These are phyloP conservation scores for Colletotrichum cereale DNA, from an alignment of 2,329 filamentous ascomycete genomes.

Conservation along the genomic window DNA sequence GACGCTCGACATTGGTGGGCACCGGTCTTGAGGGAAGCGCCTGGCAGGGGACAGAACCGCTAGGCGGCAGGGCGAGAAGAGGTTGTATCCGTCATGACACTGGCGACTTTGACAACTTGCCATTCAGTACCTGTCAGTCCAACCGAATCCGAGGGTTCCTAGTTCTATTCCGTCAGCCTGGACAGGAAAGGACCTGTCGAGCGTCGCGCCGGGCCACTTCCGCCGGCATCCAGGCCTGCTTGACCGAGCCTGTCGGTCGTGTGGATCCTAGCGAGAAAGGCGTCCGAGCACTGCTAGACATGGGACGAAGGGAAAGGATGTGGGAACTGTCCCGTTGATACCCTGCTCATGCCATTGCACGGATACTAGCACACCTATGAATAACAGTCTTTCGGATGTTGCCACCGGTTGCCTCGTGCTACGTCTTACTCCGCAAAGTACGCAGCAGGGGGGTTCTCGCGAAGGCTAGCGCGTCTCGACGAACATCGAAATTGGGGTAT, in stretches of 20 bases:
- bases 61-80: slow-evolving; percentile 5
- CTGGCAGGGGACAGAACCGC: slow-evolving; percentile 11
- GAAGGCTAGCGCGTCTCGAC: neutral
- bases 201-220: slow-evolving; percentile 27
- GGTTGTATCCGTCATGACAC: neutral
- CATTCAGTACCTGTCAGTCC: neutral
- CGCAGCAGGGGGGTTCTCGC: neutral
- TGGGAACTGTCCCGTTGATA: slow-evolving; percentile 9
- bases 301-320: slow-evolving; percentile 35
- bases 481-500: neutral
- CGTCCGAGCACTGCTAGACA: slow-evolving; percentile 35
- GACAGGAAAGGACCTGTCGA: neutral
- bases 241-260: slow-evolving; percentile 30
- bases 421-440: neutral
- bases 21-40: slow-evolving; percentile 26
- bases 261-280: slow-evolving; percentile 27
- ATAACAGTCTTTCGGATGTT: neutral
- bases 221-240: slow-evolving; percentile 29
- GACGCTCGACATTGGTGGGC: slow-evolving; percentile 27
- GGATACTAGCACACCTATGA: neutral
- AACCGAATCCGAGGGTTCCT: neutral
- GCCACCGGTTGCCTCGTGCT: neutral
- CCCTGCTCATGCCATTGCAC: slow-evolving; percentile 6
- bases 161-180: slow-evolving; percentile 1
- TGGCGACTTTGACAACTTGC: slow-evolving; percentile 6